A percentile compares a stretch with the other conserved stretches of the same genome.
Conservation (phyloP, 352 stramenopile species). For the Phytophthora agathidicida region DNA sequence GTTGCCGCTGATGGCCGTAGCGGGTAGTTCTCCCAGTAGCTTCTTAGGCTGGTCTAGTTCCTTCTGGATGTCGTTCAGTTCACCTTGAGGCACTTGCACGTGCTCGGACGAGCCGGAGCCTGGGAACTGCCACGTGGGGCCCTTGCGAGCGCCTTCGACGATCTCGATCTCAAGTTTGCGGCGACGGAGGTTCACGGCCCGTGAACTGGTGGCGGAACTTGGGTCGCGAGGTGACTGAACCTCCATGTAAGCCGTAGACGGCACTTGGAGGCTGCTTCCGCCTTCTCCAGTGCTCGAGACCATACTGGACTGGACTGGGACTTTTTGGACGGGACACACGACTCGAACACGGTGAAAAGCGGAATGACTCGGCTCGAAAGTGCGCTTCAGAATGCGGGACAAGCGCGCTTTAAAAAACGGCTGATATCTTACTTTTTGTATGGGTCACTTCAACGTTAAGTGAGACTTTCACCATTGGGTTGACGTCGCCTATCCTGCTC, state of each 20-base stretch:
- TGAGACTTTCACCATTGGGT: neutral
- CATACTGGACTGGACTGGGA: conserved; percentile 21
- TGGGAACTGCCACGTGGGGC: conserved; percentile 50
- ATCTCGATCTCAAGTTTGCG: conserved; percentile 62
- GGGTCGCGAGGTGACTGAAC: conserved; percentile 19
- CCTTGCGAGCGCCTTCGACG: conserved; percentile 27
- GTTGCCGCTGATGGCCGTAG: conserved; percentile 90
- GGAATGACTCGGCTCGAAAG: conserved; percentile 10
- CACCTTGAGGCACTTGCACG: conserved; percentile 35
- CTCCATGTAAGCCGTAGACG: conserved; percentile 30
- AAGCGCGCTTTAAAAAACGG: conserved; percentile 26
- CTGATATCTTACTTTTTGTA: conserved; percentile 7
- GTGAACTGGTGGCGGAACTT: conserved; percentile 19
- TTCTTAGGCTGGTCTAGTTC: conserved; percentile 36
- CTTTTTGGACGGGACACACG: conserved; percentile 6
- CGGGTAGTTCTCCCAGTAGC: conserved; percentile 65
- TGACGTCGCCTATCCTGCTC: conserved; percentile 7
- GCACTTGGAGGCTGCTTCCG: conserved; percentile 25
- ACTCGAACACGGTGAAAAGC: conserved; percentile 17
- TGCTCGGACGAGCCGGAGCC: conserved; percentile 41
- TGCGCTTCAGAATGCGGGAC: neutral
- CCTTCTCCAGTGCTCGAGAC: conserved; percentile 21
- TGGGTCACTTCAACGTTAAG: conserved; percentile 15
- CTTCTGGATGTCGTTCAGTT: conserved; percentile 44
- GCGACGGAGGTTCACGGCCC: conserved; percentile 35